Percentiles rank a stretch among this genome's conserved stretches.
Evolutionary conservation across 2,329 filamentous ascomycete species (phyloP).

Genomic region (Eurotiales sp.): DNA sequence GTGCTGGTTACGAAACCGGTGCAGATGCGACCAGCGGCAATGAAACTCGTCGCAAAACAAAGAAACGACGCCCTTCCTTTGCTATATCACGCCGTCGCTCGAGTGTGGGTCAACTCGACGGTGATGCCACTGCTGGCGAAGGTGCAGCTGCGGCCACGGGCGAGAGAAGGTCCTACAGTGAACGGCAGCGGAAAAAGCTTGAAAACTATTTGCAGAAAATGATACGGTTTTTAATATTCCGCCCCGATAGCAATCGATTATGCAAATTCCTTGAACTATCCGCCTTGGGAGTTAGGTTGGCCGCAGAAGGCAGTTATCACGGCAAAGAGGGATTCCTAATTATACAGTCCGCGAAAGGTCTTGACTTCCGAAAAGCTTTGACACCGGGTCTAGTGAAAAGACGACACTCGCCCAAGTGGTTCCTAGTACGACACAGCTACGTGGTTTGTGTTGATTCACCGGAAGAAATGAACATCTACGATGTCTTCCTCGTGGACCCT

Average conservation of each 20-base stretch:
- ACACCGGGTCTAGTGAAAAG: constrained; percentile 74
- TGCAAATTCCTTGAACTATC: constrained; percentile 96
- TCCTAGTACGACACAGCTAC: constrained; percentile 95
- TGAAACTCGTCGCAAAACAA: constrained; percentile 55
- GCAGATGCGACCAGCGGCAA: constrained; percentile 68
- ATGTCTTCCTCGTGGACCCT: constrained; percentile 93
- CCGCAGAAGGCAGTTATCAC: constrained; percentile 93
- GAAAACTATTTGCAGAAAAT: constrained; percentile 90
- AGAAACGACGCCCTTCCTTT: constrained; percentile 54
- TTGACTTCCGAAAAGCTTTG: constrained; percentile 78
- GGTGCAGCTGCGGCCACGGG: constrained; percentile 38
- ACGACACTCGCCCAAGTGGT: constrained; percentile 91
- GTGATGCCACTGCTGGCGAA: constrained; percentile 31
- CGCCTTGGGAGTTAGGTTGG: constrained; percentile 85
- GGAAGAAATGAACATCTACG: constrained; percentile 97
- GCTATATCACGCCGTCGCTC: constrained; percentile 57
- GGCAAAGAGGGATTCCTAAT: constrained; percentile 94
- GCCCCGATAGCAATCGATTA: constrained; percentile 88
- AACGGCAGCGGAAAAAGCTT: constrained; percentile 77
- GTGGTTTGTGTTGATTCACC: constrained; percentile 97
- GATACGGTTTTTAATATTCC: constrained; percentile 95
- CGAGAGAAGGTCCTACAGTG: constrained; percentile 62
- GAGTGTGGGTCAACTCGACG: constrained; percentile 44
- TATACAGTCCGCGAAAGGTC: constrained; percentile 84
- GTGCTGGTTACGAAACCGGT: constrained; percentile 43